Evolutionary conservation across 768 basidiomycete genomes (phyloP), one percentile per base, ranked within the genome.

Genomic region (Strobilomyces dryophilus): DNA sequence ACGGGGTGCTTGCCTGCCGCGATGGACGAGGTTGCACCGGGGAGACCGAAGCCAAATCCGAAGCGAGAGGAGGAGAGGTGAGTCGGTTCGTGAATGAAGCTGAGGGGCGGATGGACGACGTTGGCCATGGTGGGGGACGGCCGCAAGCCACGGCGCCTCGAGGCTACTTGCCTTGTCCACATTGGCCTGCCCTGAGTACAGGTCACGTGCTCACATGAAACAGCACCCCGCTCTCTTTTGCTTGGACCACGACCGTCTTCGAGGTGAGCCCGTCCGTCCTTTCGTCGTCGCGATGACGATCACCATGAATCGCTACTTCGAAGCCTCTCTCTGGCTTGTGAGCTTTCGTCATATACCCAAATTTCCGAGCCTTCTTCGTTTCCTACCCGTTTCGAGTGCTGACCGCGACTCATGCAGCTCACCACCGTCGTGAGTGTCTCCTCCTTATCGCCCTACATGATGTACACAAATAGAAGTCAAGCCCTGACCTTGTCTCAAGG

Each of bases 381-480:
- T 18, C 45, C 44, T 36, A 12, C 24, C 17, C 21, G 8, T 45
- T 32, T 37, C 35, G 4, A 10, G 29, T 53, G 46, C 69, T 71
- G n/a, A 60, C 55, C 4, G 0, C 24, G 24, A 24, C 40, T 41
- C 11, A n/a, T 44, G 20, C 31, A 53, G 55, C 12, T 49, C 21
- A 10, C 20, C 34, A 29, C 36, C 17, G 4, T 41, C 42, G 79
- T 80, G 69, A 78, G 79, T 70, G 20, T 8, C 5, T 45, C 41
- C 60, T 37, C 56, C 57, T 7, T 45, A 47, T 8, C 11, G 12
- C 52, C 51, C 60, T 54, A 60, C 72, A 63, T 82, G 89, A 86
- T 89, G 62, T 76, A 82, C 39, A 78, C 66, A 82, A 76, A 82
- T 80, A 91, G 88, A 87, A 89, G 89, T 91, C 89, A 91, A 92